A percentile compares a stretch with the other conserved stretches of the same genome.
Evolutionary conservation across 805 yeast genomes (phyloP).

Genomic region (Saturnispora saitoi): DNA sequence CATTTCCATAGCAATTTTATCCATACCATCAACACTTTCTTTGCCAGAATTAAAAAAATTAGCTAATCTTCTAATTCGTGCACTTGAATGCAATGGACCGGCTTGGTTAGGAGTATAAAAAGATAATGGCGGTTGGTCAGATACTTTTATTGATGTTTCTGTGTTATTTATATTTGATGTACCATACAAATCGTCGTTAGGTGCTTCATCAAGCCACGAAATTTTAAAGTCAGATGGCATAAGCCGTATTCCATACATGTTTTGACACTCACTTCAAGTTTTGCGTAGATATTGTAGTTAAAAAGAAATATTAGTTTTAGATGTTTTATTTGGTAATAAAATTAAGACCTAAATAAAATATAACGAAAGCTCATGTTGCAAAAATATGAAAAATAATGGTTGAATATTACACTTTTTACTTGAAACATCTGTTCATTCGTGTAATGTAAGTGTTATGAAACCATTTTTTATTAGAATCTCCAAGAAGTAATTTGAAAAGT

Average conservation of each 20-base stretch:
- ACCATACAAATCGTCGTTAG: conserved; percentile 5
- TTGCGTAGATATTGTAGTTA: too few species aligned
- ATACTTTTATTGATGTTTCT: neutral
- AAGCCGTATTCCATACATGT: conserved; percentile 3
- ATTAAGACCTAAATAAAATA: too few species aligned
- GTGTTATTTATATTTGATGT: neutral
- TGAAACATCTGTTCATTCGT: neutral
- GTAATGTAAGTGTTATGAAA: neutral
- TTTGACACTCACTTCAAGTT: too few species aligned
- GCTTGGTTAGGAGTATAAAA: conserved; percentile 7
- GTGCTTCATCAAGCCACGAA: conserved; percentile 1
- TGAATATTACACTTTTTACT: too few species aligned
- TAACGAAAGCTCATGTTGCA: neutral
- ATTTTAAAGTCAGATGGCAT: conserved; percentile 4
- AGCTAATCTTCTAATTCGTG: neutral
- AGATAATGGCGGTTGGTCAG: conserved; percentile 12
- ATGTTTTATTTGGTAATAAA: too few species aligned
- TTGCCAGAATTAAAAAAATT: neutral
- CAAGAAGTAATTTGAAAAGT: neutral
- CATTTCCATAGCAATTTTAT: conserved; percentile 13
- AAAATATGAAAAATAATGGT: too few species aligned
- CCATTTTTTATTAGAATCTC: neutral
- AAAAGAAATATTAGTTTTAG: too few species aligned
- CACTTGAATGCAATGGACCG: conserved; percentile 7
- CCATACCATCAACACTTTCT: conserved; percentile 7